Evolutionary conservation across 352 stramenopile genomes (phyloP), one percentile per base, ranked within the genome.

Genomic region (Globisporangium orthogonon): DNA sequence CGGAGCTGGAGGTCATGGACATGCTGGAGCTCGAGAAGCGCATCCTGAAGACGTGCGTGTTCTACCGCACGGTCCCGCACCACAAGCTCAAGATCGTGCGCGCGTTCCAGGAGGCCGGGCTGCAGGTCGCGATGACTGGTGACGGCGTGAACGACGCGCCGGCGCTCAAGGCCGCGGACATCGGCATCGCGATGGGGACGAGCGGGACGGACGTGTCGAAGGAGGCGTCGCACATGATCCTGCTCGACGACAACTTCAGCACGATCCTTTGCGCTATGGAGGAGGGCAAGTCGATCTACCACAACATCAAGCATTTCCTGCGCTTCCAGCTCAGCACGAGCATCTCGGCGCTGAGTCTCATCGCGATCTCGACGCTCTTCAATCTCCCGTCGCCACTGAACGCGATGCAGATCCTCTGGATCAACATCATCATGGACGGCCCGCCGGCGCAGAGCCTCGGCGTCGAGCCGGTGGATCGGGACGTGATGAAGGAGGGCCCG

Each of bases 61-160:
- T 98, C 66, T 98, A 98, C 70, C 87, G 95, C 30, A 97, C 96
- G 11, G 95, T 83, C 39, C 96, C 96, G 6, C 70, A 91, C 29
- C 95, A 99, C 67, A 99, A 99, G 59, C 79, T 98, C 13, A 94
- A 93, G 56, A 97, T 99, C 63, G 96, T 99, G 9, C 78, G 86
- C 6, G 94, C 91, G 15, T 81, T 98, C 10, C 94, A 98, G 65
- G 73, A 86, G 47, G 75, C 72, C 17, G 76, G 78, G 2, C 44
- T 87, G 43, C 79, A 88, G 67, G 94, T 99, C 45, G 97, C 96
- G 6, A 98, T 99, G 79, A 99, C 97, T n/a, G 97, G 97, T n/a
- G 97, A 99, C 64, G 97, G 97, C 39, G 98, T 98, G 14, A 99
- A 99, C 73, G 97, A 99, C 74, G 97, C 97, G 7, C 97, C 97